Evolutionary conservation across 2,329 filamentous ascomycete species (phyloP), one percentile per base, ranked within the genome.

Genomic region (Monilinia fructicola): DNA sequence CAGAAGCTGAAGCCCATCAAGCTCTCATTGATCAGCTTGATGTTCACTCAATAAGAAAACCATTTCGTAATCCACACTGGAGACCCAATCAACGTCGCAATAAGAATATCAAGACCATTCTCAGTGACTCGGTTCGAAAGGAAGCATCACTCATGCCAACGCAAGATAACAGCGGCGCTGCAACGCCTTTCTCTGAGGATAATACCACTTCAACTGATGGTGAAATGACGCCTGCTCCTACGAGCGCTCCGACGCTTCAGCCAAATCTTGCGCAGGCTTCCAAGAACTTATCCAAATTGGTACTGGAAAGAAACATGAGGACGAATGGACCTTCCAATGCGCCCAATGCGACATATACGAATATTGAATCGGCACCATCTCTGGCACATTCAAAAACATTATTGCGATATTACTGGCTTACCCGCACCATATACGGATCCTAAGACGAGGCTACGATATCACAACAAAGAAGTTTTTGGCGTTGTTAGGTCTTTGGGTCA

Each of bases 101-200:
- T 86, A 99, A 99, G 83, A 98, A 97, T 79, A 89, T 98, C 79
- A 98, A 98, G 79, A 92, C 96, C 74, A 95, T 99, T 69, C 84
- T 99, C 69, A 90, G 92, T 68, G 95, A 99, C 75, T 91, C 90
- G 16, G 87, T 91, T 28, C 90, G 92, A 73, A 92, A 90, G 76
- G 94, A 98, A 81, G 92, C 92, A n/a, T 96, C 93, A 4, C 84
- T 91, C 46, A 83, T 93, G 75, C 92, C 90, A 21, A 97, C 86
- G 1, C 90, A 91, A 76, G 89, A 90, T 75, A 91, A 92, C 77
- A 93, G 90, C 75, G 93, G 93, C 71, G 84, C 87, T 64, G 91
- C 85, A 9, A 96, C 93, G 1, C 90, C 91, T 70, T 67, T 77
- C 69, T 69, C 73, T 61, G 50, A 87, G 82, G 63, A 87, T 80